A percentile compares a stretch with the other conserved stretches of the same genome.
Evolutionary conservation across 2,329 filamentous ascomycete genomes (phyloP).

Genomic region (Sporothrix humicola): DNA sequence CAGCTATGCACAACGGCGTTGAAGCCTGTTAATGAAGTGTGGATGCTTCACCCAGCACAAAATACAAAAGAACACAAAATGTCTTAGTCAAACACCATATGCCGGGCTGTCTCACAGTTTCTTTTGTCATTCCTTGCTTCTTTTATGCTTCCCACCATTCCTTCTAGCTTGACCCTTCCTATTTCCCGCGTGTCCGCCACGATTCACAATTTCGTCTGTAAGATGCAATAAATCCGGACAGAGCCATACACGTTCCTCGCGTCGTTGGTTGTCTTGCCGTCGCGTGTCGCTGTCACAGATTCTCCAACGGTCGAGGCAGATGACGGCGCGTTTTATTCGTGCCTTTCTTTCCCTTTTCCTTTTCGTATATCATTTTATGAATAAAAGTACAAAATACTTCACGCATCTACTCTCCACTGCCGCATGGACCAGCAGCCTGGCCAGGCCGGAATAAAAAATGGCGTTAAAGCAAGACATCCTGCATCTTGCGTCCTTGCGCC

Average conservation of each 20-base stretch:
- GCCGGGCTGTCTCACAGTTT: slow-evolving; percentile 9
- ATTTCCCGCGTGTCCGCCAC: slow-evolving; percentile 5
- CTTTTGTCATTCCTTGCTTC: neutral
- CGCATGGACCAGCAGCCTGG: slow-evolving; percentile 10
- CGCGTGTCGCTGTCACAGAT: slow-evolving; percentile 12
- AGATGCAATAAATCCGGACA: neutral
- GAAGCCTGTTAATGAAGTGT: neutral
- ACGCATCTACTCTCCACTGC: neutral
- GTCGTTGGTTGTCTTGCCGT: slow-evolving; percentile 6
- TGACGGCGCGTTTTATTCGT: neutral
- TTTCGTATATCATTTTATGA: neutral
- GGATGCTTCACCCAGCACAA: neutral
- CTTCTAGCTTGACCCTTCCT: neutral
- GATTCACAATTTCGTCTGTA: neutral
- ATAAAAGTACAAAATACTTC: neutral
- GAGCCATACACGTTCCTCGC: slow-evolving; percentile 8
- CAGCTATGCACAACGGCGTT: slow-evolving; percentile 6
- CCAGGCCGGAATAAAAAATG: slow-evolving; percentile 3
- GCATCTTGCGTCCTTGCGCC: slow-evolving; percentile 22
- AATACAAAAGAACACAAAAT: slow-evolving; percentile 16
- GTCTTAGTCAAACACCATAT: slow-evolving; percentile 15
- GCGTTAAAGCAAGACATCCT: slow-evolving; percentile 29
- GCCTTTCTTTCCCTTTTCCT: neutral
- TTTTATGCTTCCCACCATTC: neutral
- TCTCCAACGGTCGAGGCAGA: slow-evolving; percentile 10